These are phyloP conservation scores for Avena sativa DNA, from an alignment of 176 grass and related monocot species.

Conservation along the genomic window DNA sequence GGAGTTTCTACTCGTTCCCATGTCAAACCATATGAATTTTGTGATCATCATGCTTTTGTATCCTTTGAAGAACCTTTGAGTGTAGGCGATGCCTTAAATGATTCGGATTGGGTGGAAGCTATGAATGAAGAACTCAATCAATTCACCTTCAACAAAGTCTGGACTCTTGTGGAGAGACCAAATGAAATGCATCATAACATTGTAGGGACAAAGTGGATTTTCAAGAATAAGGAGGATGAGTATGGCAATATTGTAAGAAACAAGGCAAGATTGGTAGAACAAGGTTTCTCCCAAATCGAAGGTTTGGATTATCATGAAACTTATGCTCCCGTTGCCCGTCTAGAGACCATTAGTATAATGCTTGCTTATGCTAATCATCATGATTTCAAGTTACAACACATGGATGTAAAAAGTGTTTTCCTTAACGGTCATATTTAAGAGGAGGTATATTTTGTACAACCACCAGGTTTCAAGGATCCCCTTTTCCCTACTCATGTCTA, in stretches of 20 bases:
- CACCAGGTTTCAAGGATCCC: neutral
- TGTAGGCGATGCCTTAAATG: no score
- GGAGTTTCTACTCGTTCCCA: no score
- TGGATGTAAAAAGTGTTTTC: neutral
- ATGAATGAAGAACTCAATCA: no score
- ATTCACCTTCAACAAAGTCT: no score
- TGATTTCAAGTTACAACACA: neutral
- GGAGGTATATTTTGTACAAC: neutral
- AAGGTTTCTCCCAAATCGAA: neutral
- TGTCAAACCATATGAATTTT: no score
- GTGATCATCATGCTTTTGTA: no score
- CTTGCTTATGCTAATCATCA: neutral
- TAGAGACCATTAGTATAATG: neutral
- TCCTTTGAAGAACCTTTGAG: no score
- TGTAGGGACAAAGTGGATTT: neutral
- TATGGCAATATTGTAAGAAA: neutral
- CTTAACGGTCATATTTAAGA: neutral
- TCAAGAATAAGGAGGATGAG: neutral
- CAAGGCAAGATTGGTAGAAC: neutral
- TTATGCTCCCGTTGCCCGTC: neutral
- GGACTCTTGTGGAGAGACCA: neutral
- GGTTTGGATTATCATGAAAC: neutral
- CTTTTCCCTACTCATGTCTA: neutral
- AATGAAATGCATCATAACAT: neutral
- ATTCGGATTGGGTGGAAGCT: no score